These are phyloP conservation scores for Colletotrichum orchidophilum DNA, from an alignment of 2,329 filamentous ascomycete species.

Conservation along the genomic window DNA sequence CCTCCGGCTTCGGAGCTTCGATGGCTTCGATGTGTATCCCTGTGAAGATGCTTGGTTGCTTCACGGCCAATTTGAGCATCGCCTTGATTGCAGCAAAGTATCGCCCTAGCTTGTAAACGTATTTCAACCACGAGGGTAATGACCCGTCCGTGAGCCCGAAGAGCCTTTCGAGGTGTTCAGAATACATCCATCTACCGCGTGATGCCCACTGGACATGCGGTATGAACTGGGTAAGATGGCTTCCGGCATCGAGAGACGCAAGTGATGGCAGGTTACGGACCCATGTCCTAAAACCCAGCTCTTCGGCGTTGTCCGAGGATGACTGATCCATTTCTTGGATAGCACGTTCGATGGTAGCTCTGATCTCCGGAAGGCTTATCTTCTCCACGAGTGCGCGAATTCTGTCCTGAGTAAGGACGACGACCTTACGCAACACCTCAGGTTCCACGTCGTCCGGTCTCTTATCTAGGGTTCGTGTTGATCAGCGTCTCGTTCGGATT, in stretches of 20 bases:
- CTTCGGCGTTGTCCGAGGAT: background rate
- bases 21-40: slow-evolving; percentile 32
- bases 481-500: background rate
- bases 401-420: background rate
- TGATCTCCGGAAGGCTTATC: background rate
- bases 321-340: background rate
- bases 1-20: background rate
- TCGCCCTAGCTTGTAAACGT: slow-evolving; percentile 40
- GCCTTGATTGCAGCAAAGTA: slow-evolving; percentile 40
- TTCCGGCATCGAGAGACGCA: accelerated
- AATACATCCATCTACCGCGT: slow-evolving; percentile 38
- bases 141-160: slow-evolving; percentile 33
- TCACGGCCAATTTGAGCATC: slow-evolving; percentile 41
- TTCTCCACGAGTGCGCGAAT: background rate
- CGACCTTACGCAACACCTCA: background rate
- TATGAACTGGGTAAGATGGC: background rate
- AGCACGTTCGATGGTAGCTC: background rate
- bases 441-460: background rate
- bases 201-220: slow-evolving; percentile 38
- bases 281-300: background rate
- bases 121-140: background rate
- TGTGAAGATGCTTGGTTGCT: slow-evolving; percentile 37
- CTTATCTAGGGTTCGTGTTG: background rate
- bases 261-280: background rate
- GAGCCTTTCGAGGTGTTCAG: slow-evolving; percentile 34